These are phyloP conservation scores for Parachaetomium inaequale DNA, from an alignment of 495 filamentous ascomycete genomes.

Conservation along the genomic window DNA sequence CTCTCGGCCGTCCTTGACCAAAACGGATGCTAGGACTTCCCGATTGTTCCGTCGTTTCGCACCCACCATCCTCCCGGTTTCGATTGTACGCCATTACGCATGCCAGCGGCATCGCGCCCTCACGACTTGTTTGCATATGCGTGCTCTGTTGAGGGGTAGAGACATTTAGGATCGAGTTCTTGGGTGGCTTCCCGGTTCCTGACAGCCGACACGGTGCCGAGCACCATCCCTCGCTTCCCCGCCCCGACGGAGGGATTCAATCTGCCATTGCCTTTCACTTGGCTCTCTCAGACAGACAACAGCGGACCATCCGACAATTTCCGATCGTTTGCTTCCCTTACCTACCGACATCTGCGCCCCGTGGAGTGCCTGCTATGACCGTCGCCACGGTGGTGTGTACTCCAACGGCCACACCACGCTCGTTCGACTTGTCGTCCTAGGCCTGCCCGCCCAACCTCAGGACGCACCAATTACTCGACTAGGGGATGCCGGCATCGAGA, in stretches of 20 bases:
- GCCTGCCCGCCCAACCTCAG: background rate
- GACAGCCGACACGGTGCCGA: background rate
- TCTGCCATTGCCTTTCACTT: background rate
- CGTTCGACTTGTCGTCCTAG: background rate
- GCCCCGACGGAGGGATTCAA: background rate
- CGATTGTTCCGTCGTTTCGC: conserved; percentile 1
- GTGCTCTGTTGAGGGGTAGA: background rate
- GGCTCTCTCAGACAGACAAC: background rate
- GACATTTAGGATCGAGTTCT: background rate
- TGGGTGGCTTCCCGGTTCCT: conserved; percentile 1
- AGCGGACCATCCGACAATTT: background rate
- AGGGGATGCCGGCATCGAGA: background rate
- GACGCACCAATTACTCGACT: background rate
- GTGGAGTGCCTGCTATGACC: background rate
- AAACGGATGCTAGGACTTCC: conserved; percentile 1
- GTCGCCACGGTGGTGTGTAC: background rate
- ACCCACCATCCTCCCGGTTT: background rate
- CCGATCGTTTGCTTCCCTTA: conserved; percentile 1
- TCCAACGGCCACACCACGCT: background rate
- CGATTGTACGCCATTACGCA: background rate
- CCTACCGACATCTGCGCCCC: background rate
- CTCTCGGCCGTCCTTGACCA: background rate
- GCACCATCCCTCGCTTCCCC: conserved; percentile 6
- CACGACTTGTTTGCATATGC: background rate
- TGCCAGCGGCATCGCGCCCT: background rate